Conservation (phyloP, 2,329 filamentous ascomycete genomes). For the Penicillium nordicum region DNA sequence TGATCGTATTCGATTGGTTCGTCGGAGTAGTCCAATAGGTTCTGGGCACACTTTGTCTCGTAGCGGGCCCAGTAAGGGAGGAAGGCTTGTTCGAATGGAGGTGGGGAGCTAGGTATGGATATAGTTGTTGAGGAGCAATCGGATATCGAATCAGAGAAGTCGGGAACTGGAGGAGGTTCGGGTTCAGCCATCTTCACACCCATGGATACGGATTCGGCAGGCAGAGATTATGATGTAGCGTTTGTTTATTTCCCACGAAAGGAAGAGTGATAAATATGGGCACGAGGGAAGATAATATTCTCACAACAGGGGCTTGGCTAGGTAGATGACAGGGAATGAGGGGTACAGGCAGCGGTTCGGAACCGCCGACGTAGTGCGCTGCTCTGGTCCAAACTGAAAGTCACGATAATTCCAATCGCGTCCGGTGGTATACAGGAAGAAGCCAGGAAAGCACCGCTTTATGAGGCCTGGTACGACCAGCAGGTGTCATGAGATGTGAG, state of each 20-base stretch:
- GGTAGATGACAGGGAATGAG: neutral
- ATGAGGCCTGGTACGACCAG: slow-evolving; percentile 7
- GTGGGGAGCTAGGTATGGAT: neutral
- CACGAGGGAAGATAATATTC: slow-evolving; percentile 7
- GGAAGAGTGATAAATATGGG: neutral
- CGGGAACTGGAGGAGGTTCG: slow-evolving; percentile 24
- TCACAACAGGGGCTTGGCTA: slow-evolving; percentile 10
- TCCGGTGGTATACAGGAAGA: slow-evolving; percentile 15
- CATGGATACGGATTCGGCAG: slow-evolving; percentile 10
- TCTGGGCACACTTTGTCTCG: slow-evolving; percentile 38
- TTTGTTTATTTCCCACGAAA: slow-evolving; percentile 5
- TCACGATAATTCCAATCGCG: slow-evolving; percentile 15
- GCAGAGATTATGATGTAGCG: neutral
- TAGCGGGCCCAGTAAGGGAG: slow-evolving; percentile 41
- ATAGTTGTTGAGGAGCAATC: slow-evolving; percentile 6
- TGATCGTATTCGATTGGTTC: slow-evolving; percentile 45
- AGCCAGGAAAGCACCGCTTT: slow-evolving; percentile 7
- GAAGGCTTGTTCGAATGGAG: slow-evolving; percentile 23
- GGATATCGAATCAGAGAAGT: slow-evolving; percentile 12
- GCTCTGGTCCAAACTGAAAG: slow-evolving; percentile 15
- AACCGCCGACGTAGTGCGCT: slow-evolving; percentile 1
- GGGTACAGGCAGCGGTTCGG: slow-evolving; percentile 1
- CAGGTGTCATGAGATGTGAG: slow-evolving; percentile 20
- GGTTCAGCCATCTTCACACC: slow-evolving; percentile 29
- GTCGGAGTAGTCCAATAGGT: slow-evolving; percentile 39